Evolutionary conservation across 257 asterid species (phyloP), one percentile per base, ranked within the genome.

Genomic region (Przewalskia tangutica): DNA sequence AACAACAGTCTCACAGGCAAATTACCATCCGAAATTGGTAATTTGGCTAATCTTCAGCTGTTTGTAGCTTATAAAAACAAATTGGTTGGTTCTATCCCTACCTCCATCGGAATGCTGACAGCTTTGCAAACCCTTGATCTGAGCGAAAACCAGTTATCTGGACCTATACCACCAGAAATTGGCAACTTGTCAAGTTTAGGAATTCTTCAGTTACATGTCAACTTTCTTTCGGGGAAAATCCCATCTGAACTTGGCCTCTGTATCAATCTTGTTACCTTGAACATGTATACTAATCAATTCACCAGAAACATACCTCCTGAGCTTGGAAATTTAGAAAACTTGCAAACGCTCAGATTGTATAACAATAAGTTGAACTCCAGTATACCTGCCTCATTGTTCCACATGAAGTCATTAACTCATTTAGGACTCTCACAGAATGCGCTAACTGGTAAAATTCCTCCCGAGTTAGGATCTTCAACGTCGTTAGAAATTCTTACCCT

Each of bases 401-500:
- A 77, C 44, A 87, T 93, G 14, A 87, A 81, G 82, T 85, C 89
- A 34, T 87, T 95, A 34, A 86, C 83, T 51, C 79, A 65, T 65
- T 88, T 95, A 68, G 97, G 91, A 9, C 89, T 95, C 55, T 90
- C 98, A 10, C 83, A 87, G 70, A 95, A 95, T 81, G 83, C 83
- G 32, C 81, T 95, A 34, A 77, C 17, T 0, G 98, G 97, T 12
- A 7, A 10, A 11, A 89, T 95, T 58, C 91, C 97, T 36, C 42
- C 89, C 2, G 81, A 70, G 54, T 85, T 95, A 3, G 91, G 89
- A 32, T 88, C 86, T 11, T 79, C 91, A 87, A 85, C 79, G 77
- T 91, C 98, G 23, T 80, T 94, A 23, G 36, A 91, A 86, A 86
- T 92, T 12, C 83, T 95, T 18, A 95, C 97, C 51, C 96, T 95